A percentile compares a stretch with the other conserved stretches of the same genome.
phyloP scores from a whole-genome alignment of 1,284 basidiomycete genomes.

The Volvariella volvacea region DNA sequence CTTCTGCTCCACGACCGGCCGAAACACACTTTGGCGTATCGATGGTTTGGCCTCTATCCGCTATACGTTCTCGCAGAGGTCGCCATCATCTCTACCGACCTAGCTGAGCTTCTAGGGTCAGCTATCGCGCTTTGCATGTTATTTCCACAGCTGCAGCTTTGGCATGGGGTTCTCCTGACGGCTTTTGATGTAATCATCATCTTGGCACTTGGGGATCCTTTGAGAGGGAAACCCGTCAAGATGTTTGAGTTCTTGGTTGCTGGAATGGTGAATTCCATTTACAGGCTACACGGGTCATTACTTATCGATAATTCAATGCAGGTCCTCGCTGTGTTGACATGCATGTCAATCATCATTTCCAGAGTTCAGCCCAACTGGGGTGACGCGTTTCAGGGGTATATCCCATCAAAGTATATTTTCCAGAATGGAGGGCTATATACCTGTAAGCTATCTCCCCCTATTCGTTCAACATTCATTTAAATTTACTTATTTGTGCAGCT shows the following conservation, averaged over 20 bases:
- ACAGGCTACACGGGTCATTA: background rate
- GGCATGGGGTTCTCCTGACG: conserved; percentile 80
- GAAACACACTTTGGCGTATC: conserved; percentile 50
- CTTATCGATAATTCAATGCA: conserved; percentile 19
- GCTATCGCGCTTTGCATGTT: conserved; percentile 65
- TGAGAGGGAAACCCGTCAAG: conserved; percentile 51
- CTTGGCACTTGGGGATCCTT: conserved; percentile 55
- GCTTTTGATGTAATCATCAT: conserved; percentile 80
- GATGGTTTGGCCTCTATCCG: conserved; percentile 67
- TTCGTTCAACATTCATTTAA: background rate
- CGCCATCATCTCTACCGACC: conserved; percentile 81
- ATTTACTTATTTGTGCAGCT: conserved; percentile 38
- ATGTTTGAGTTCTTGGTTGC: conserved; percentile 81
- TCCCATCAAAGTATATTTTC: conserved; percentile 71
- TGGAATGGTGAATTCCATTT: conserved; percentile 46
- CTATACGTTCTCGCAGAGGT: conserved; percentile 67
- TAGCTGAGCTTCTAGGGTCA: conserved; percentile 75
- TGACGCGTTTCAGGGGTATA: conserved; percentile 76
- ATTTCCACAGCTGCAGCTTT: conserved; percentile 75
- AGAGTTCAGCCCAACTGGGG: conserved; percentile 74
- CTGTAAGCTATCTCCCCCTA: conserved; percentile 35
- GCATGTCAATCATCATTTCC: conserved; percentile 77
- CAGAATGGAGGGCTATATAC: conserved; percentile 69
- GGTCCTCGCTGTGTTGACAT: conserved; percentile 78
- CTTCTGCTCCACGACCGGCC: conserved; percentile 63